These are phyloP conservation scores for Apiospora aurea DNA, from an alignment of 2,329 filamentous ascomycete genomes.

Conservation along the genomic window DNA sequence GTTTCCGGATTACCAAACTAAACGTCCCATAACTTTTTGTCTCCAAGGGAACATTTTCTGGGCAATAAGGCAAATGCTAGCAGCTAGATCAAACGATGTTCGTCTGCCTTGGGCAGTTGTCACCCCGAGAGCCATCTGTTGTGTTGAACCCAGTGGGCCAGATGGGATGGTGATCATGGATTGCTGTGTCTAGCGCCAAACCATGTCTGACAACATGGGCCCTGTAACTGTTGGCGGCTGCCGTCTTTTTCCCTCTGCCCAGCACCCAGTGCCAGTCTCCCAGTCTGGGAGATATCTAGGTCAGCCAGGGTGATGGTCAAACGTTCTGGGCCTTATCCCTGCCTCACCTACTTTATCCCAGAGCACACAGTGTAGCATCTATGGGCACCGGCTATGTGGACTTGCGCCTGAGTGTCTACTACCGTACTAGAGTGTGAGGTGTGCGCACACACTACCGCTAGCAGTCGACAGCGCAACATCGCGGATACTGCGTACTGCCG, in stretches of 20 bases:
- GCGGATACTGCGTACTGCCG: not conserved
- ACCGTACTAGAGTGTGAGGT: not conserved
- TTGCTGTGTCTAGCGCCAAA: slow-evolving; percentile 22
- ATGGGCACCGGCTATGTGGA: not conserved
- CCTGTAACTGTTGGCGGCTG: not conserved
- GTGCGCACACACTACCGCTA: not conserved
- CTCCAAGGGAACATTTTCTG: not conserved
- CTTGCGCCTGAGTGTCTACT: not conserved
- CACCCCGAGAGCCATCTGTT: slow-evolving; percentile 13
- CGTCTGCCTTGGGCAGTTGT: not conserved
- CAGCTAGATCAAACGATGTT: slow-evolving; percentile 7
- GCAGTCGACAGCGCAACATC: not conserved
- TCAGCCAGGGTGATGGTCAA: not conserved
- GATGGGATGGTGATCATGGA: slow-evolving; percentile 23
- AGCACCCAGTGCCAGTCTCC: no score
- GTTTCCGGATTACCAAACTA: slow-evolving; percentile 1
- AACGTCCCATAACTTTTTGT: not conserved
- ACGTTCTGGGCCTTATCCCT: slow-evolving; percentile 1
- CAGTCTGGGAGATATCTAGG: not conserved
- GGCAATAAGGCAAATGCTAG: not conserved
- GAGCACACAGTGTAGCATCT: not conserved
- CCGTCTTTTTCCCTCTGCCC: not conserved
- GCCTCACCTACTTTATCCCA: slow-evolving; percentile 10
- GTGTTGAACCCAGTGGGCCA: not conserved
- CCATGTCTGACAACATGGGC: slow-evolving; percentile 14